Conservation (phyloP, 768 basidiomycete genomes). For the Pleurotus cornucopiae region DNA sequence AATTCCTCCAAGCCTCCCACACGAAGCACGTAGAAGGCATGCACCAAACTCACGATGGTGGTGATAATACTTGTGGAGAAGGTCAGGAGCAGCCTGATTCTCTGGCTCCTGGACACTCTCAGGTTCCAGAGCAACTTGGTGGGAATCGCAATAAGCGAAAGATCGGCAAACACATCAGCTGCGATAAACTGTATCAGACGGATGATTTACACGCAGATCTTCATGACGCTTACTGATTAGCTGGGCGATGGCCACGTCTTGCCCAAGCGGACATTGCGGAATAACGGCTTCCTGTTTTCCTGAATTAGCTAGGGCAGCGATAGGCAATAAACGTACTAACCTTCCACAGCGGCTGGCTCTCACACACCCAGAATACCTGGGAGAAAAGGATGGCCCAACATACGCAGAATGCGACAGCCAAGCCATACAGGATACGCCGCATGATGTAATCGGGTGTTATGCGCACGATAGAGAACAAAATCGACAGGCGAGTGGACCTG, state of each 20-base stretch:
- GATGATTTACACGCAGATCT: background rate
- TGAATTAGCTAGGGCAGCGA: background rate
- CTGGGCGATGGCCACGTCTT: slow-evolving; percentile 48
- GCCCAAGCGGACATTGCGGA: slow-evolving; percentile 39
- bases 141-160: slow-evolving; percentile 41
- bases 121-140: slow-evolving; percentile 40
- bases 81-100: slow-evolving; percentile 40
- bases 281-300: slow-evolving; percentile 5
- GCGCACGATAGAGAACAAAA: slow-evolving; percentile 51
- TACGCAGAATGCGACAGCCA: slow-evolving; percentile 27
- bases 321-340: background rate
- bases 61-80: slow-evolving; percentile 54
- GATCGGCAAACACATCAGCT: slow-evolving; percentile 47
- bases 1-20: slow-evolving; percentile 24
- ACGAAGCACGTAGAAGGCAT: slow-evolving; percentile 36
- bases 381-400: slow-evolving; percentile 32
- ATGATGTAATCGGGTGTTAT: slow-evolving; percentile 34
- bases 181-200: background rate
- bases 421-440: slow-evolving; percentile 19
- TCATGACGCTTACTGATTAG: slow-evolving; percentile 37
- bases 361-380: slow-evolving; percentile 43
- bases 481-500: slow-evolving; percentile 47
- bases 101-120: slow-evolving; percentile 28
- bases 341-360: slow-evolving; percentile 36
- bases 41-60: slow-evolving; percentile 43